A percentile compares a stretch with the other conserved stretches of the same genome.
These are phyloP conservation scores for Cyberlindnera veronae DNA, from an alignment of 805 yeast species.

Conservation along the genomic window DNA sequence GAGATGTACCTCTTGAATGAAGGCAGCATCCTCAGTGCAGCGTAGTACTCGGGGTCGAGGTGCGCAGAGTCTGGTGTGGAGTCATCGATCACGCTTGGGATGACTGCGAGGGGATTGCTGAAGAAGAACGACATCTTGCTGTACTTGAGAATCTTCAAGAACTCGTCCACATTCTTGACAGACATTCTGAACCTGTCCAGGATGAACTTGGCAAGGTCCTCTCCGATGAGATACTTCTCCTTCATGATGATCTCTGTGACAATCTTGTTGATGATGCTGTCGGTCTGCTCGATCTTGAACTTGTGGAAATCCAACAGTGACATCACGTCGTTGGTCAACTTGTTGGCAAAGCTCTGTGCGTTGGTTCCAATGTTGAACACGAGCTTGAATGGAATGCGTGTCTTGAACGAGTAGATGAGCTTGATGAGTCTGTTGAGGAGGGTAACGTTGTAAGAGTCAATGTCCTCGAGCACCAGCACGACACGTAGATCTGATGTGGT, in stretches of 20 bases:
- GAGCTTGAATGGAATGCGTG: slow-evolving; percentile 23
- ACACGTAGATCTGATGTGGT: slow-evolving; percentile 15
- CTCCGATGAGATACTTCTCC: slow-evolving; percentile 19
- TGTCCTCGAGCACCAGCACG: slow-evolving; percentile 24
- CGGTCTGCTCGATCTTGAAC: slow-evolving; percentile 26
- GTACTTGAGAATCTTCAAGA: slow-evolving; percentile 22
- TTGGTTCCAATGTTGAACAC: slow-evolving; percentile 25
- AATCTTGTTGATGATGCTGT: slow-evolving; percentile 21
- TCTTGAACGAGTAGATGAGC: slow-evolving; percentile 15
- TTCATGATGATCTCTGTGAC: slow-evolving; percentile 20
- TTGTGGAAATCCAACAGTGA: slow-evolving; percentile 15
- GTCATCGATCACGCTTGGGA: slow-evolving; percentile 11
- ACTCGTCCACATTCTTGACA: slow-evolving; percentile 24
- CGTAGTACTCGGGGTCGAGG: slow-evolving; percentile 15
- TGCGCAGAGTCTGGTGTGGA: neutral
- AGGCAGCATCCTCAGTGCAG: slow-evolving; percentile 32
- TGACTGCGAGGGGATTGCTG: slow-evolving; percentile 20
- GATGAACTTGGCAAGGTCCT: slow-evolving; percentile 19
- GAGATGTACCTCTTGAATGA: slow-evolving; percentile 30
- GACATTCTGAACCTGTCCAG: slow-evolving; percentile 23
- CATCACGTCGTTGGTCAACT: slow-evolving; percentile 17
- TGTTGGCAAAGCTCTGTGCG: slow-evolving; percentile 17
- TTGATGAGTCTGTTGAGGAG: slow-evolving; percentile 20
- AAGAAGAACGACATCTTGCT: slow-evolving; percentile 27
- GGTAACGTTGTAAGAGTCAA: slow-evolving; percentile 23